A percentile compares a stretch with the other conserved stretches of the same genome.
Conservation (phyloP, 2,329 filamentous ascomycete genomes). For the Clonostachys solani region DNA sequence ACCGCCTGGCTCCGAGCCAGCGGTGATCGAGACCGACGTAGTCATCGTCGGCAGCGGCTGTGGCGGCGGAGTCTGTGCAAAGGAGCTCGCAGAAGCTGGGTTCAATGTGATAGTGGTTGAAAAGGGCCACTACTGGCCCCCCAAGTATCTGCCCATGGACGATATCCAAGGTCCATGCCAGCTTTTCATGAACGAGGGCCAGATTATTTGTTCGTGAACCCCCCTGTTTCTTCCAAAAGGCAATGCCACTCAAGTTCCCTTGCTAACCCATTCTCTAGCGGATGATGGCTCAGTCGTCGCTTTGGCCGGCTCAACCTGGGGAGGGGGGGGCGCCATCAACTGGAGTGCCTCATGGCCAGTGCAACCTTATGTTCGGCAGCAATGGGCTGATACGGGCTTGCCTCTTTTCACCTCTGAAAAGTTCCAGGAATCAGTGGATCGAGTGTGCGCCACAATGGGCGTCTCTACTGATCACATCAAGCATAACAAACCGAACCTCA, state of each 20-base stretch:
- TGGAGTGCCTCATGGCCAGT: constrained; percentile 61
- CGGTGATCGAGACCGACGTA: constrained; percentile 66
- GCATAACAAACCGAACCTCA: constrained; percentile 64
- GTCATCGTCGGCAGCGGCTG: constrained; percentile 80
- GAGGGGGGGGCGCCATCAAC: constrained; percentile 76
- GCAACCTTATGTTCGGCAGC: constrained; percentile 65
- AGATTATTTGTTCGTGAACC: not conserved
- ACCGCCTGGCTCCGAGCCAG: constrained; percentile 24
- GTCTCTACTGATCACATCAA: constrained; percentile 56
- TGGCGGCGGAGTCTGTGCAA: constrained; percentile 71
- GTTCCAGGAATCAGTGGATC: constrained; percentile 69
- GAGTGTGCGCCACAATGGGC: constrained; percentile 72
- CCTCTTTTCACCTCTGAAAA: constrained; percentile 64
- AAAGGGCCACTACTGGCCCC: constrained; percentile 65
- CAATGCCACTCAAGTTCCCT: not conserved
- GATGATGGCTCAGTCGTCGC: constrained; percentile 52
- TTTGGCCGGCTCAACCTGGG: constrained; percentile 65
- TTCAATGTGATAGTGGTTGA: constrained; percentile 69
- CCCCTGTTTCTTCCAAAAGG: not conserved
- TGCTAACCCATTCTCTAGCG: not conserved
- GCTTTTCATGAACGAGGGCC: not conserved
- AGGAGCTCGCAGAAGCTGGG: constrained; percentile 68
- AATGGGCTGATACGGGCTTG: constrained; percentile 69
- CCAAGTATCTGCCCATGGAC: constrained; percentile 63
- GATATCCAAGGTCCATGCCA: constrained; percentile 3